Evolutionary conservation across 306 rosid genomes (phyloP), one percentile per base, ranked within the genome.

Genomic region (Dryas drummondii): DNA sequence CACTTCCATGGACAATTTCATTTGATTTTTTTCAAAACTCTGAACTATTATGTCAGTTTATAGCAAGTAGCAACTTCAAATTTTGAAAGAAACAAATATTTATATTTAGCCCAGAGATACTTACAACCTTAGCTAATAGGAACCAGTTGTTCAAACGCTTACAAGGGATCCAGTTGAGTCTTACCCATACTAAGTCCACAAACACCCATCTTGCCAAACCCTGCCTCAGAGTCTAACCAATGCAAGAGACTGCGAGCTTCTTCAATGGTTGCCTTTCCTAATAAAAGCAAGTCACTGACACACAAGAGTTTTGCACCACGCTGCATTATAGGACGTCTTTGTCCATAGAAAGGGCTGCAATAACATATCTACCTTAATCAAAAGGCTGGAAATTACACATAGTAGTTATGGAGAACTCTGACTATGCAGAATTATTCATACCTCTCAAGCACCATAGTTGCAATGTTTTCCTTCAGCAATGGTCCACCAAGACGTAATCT

Each of bases 141-240:
- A 56, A 49, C 50, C 40, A 48, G 57, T 42, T 50, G 11, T 19
- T 3, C 5, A n/a, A n/a, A 71, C 15, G 60, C 67, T 60, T 74
- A 66, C 17, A 61, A 69, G 66, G 71, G 73, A 77, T 76, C 48
- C 40, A 68, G 47, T 55, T 54, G 55, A 82, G 71, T 67, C 96
- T 83, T 90, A 91, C 98, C 98, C 97, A 91, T 94, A 79, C 98
- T 94, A 80, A 94, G 97, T 75, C 98, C 98, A 80, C 98, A 94
- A 85, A 94, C 87, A 79, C 97, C 98, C 93, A 88, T 91, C 88
- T 90, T 94, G 76, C 98, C 96, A 55, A 88, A 91, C 60, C 96
- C 97, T 69, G 79, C 97, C 78, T 90, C 97, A 62, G 78, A 71
- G 86, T 94, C 98, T 81, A 91, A 73, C 98, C 97, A 94, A 77